Conservation (phyloP, 192 early-diverging fungal genomes). For the Jimgerdemannia lactiflua region DNA sequence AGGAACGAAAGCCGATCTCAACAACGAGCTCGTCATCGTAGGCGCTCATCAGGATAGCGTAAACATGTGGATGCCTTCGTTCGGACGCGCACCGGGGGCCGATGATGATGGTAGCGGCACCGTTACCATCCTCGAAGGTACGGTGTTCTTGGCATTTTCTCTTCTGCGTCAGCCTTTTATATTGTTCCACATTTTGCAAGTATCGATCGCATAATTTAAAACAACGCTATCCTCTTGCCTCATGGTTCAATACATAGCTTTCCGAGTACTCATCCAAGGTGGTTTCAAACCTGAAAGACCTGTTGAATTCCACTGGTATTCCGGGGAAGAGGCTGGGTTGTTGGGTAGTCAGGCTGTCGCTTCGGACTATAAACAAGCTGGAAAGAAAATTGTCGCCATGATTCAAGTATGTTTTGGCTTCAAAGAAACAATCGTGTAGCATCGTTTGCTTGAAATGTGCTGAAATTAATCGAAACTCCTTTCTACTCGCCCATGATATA, state of each 20-base stretch:
- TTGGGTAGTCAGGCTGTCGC: constrained; percentile 88
- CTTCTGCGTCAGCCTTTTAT: not conserved
- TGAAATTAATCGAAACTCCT: no score
- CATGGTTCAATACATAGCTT: constrained; percentile 22
- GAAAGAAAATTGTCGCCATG: constrained; percentile 67
- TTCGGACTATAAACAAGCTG: constrained; percentile 56
- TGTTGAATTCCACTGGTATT: constrained; percentile 98
- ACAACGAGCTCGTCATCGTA: constrained; percentile 72
- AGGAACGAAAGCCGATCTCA: constrained; percentile 40
- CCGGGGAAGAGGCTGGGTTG: constrained; percentile 87
- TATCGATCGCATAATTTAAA: not conserved
- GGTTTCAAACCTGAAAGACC: constrained; percentile 69
- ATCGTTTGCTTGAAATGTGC: no score
- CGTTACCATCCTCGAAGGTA: constrained; percentile 80
- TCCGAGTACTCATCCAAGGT: constrained; percentile 66
- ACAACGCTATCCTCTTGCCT: not conserved
- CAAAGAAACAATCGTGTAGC: no score
- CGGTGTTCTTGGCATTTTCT: not conserved
- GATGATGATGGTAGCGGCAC: constrained; percentile 68
- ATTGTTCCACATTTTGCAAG: no score
- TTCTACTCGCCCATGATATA: constrained; percentile 9
- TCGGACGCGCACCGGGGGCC: constrained; percentile 75
- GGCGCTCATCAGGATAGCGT: constrained; percentile 91
- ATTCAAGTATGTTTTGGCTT: constrained; percentile 53
- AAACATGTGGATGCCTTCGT: constrained; percentile 80